Percentiles rank a stretch among this genome's conserved stretches.
These are phyloP conservation scores for Trametes villosa DNA, from an alignment of 768 basidiomycete genomes.

Conservation along the genomic window DNA sequence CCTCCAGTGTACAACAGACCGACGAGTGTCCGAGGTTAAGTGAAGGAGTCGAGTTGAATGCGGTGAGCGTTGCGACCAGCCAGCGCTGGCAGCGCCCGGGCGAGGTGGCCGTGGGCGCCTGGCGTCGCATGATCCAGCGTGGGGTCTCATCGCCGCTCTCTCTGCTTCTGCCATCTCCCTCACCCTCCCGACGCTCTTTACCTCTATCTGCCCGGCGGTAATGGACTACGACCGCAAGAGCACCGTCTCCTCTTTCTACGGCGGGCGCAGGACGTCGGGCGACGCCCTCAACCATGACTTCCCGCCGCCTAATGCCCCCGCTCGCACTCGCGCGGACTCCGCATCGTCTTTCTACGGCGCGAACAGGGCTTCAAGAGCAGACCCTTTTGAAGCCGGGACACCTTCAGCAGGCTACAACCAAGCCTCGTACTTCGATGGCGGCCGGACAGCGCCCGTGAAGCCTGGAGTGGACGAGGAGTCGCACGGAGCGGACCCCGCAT, in stretches of 20 bases:
- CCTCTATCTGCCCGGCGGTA: slow-evolving; percentile 1
- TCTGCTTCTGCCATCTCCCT: slow-evolving; percentile 6
- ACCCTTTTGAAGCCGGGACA: slow-evolving; percentile 37
- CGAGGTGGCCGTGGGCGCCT: slow-evolving; percentile 2
- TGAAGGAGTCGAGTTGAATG: background rate
- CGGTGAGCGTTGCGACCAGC: background rate
- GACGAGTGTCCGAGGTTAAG: too few relatives aligned
- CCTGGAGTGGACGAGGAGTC: slow-evolving; percentile 73
- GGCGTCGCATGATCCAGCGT: background rate
- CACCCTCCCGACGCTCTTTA: slow-evolving; percentile 5
- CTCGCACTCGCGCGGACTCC: slow-evolving; percentile 62
- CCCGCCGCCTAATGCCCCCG: slow-evolving; percentile 36
- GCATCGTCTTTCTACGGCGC: slow-evolving; percentile 64
- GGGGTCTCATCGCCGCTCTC: background rate
- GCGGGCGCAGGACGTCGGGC: slow-evolving; percentile 59
- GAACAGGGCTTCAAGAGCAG: slow-evolving; percentile 45
- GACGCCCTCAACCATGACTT: slow-evolving; percentile 65
- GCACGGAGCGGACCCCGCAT: slow-evolving; percentile 49
- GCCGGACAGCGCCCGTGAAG: slow-evolving; percentile 69
- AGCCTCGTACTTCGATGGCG: slow-evolving; percentile 67
- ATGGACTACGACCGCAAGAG: slow-evolving; percentile 86
- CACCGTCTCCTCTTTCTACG: slow-evolving; percentile 80
- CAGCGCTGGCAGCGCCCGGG: slow-evolving; percentile 10
- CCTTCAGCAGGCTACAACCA: slow-evolving; percentile 77
- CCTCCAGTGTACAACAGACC: too few relatives aligned